Conservation (phyloP, 176 grass and related monocot genomes). For the Hsuehochloa calcarea region DNA sequence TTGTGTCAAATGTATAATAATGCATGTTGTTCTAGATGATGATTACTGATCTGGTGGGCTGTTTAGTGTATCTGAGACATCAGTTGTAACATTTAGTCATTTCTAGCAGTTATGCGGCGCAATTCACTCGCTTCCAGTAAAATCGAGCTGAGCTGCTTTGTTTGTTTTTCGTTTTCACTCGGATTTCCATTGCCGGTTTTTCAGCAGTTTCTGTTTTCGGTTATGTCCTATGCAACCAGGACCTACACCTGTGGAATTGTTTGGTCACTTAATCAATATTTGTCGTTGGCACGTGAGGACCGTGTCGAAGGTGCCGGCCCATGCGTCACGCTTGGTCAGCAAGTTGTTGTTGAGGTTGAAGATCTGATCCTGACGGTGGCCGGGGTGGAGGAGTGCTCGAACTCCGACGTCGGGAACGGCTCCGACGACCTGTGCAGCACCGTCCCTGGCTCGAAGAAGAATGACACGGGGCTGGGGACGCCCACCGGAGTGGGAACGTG, state of each 20-base stretch:
- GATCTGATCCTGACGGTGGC: conserved; percentile 73
- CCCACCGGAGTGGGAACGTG: conserved; percentile 70
- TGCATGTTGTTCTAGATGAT: neutral
- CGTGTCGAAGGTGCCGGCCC: conserved; percentile 75
- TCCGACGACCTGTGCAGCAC: conserved; percentile 60
- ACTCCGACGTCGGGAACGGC: conserved; percentile 57
- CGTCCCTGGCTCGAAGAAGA: conserved; percentile 63
- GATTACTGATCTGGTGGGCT: neutral
- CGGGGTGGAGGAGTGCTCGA: conserved; percentile 83
- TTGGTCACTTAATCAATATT: neutral
- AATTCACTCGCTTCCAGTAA: neutral
- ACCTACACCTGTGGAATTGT: neutral
- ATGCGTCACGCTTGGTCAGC: conserved; percentile 73
- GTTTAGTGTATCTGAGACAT: neutral
- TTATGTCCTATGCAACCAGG: neutral
- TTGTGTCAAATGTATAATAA: neutral
- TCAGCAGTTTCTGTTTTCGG: neutral
- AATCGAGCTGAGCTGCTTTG: neutral
- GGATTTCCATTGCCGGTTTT: neutral
- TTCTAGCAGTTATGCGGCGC: neutral
- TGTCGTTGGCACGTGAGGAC: conserved; percentile 42
- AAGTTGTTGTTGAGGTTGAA: conserved; percentile 78
- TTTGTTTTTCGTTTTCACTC: neutral
- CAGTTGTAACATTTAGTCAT: conserved; percentile 5
- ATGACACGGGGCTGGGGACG: conserved; percentile 53